These are phyloP conservation scores for Podospora fimiseda DNA, from an alignment of 495 filamentous ascomycete genomes.

Conservation along the genomic window DNA sequence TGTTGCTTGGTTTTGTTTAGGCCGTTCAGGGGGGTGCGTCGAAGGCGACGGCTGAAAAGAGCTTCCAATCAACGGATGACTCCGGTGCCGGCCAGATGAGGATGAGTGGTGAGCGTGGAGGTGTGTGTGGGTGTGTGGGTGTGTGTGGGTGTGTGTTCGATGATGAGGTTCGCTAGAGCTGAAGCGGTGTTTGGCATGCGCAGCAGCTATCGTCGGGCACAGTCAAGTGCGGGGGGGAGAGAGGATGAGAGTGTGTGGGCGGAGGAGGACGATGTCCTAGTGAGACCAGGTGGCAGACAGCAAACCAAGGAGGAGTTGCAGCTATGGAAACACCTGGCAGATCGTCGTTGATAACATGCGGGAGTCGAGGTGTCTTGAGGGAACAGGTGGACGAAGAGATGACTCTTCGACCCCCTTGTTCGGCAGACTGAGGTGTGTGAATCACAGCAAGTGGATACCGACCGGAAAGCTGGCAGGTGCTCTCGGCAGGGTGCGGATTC, in stretches of 20 bases:
- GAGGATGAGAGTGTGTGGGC: neutral
- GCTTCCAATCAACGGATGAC: slow-evolving; percentile 3
- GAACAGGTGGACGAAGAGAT: slow-evolving; percentile 43
- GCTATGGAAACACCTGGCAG: slow-evolving; percentile 35
- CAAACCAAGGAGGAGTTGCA: slow-evolving; percentile 22
- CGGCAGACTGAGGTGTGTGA: slow-evolving; percentile 27
- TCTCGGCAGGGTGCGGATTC: slow-evolving; percentile 10
- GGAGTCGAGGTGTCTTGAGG: slow-evolving; percentile 22
- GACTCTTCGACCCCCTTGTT: slow-evolving; percentile 43
- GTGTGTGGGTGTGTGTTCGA: neutral
- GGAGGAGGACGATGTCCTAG: neutral
- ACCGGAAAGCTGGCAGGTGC: slow-evolving; percentile 17
- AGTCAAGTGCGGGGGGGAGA: no score
- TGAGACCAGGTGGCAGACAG: slow-evolving; percentile 32
- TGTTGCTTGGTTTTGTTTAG: slow-evolving; percentile 9
- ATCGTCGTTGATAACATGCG: slow-evolving; percentile 39
- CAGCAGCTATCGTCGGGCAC: slow-evolving; percentile 8
- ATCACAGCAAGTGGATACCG: slow-evolving; percentile 25
- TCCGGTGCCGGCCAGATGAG: slow-evolving; percentile 1
- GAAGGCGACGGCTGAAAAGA: slow-evolving; percentile 7
- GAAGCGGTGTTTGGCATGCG: slow-evolving; percentile 4
- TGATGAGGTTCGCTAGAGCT: slow-evolving; percentile 5
- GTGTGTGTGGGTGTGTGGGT: neutral
- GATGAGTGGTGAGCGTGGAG: neutral
- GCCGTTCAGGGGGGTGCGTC: slow-evolving; percentile 5